Evolutionary conservation across 169 alveolate genomes (phyloP).

Genomic region (Plasmodium cynomolgi): DNA sequence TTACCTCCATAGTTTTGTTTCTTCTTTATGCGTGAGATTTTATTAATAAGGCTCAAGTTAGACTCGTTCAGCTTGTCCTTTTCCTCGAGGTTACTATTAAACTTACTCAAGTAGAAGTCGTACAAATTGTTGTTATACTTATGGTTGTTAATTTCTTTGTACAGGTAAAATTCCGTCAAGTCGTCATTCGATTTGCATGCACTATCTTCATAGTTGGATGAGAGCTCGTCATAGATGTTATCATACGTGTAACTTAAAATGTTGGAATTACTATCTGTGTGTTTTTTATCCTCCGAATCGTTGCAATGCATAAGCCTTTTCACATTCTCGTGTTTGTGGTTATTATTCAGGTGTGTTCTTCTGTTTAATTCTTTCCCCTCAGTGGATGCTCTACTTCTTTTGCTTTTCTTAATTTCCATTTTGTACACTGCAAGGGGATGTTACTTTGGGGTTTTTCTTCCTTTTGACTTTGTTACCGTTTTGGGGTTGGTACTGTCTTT

Average conservation of each 20-base stretch:
- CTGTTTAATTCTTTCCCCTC: conserved; percentile 2
- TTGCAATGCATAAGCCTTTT: neutral
- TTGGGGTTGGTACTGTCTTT: neutral
- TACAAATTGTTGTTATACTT: conserved; percentile 62
- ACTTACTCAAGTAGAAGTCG: conserved; percentile 49
- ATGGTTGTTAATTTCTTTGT: conserved; percentile 65
- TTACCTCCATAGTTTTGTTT: neutral
- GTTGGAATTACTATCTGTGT: conserved; percentile 23
- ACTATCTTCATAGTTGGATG: conserved; percentile 48
- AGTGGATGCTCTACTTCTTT: neutral
- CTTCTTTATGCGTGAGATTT: neutral
- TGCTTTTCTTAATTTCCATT: conserved; percentile 34
- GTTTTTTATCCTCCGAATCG: conserved; percentile 12
- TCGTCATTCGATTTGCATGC: conserved; percentile 38
- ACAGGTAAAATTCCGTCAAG: conserved; percentile 51
- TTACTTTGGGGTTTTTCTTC: neutral
- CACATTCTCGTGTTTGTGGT: neutral
- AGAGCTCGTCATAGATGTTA: conserved; percentile 43
- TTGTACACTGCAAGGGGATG: neutral
- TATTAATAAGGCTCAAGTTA: conserved; percentile 1
- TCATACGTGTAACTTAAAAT: conserved; percentile 56
- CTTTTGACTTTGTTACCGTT: neutral
- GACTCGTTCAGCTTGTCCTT: conserved; percentile 18
- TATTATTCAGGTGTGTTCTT: neutral
- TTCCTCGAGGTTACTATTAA: conserved; percentile 56